A percentile compares a stretch with the other conserved stretches of the same genome.
phyloP scores from a whole-genome alignment of 1,139 yeast genomes.

The Ogataea hybrid region DNA sequence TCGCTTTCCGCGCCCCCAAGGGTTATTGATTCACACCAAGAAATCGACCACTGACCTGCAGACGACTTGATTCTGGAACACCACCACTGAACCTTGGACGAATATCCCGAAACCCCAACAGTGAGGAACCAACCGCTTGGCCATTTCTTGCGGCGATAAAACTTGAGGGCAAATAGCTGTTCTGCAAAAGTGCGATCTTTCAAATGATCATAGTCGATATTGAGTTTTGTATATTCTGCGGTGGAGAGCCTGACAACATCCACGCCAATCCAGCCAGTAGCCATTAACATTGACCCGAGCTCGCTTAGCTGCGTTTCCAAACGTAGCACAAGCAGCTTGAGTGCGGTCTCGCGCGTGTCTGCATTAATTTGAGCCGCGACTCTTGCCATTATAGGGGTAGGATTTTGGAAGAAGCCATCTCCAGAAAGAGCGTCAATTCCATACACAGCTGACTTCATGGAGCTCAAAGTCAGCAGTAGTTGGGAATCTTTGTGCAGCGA shows the following conservation, averaged over 20 bases:
- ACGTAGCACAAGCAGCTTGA: slow-evolving; percentile 45
- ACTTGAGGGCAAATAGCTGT: slow-evolving; percentile 36
- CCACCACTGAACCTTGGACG: slow-evolving; percentile 55
- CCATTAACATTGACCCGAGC: slow-evolving; percentile 51
- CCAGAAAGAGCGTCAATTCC: slow-evolving; percentile 44
- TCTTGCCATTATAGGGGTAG: slow-evolving; percentile 40
- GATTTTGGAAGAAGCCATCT: slow-evolving; percentile 45
- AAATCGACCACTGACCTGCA: slow-evolving; percentile 63
- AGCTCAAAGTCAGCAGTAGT: slow-evolving; percentile 34
- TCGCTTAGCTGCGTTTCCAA: slow-evolving; percentile 54
- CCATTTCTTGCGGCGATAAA: slow-evolving; percentile 67
- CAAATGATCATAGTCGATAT: slow-evolving; percentile 24
- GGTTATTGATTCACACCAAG: slow-evolving; percentile 39
- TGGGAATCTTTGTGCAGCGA: slow-evolving; percentile 25
- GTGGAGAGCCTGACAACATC: slow-evolving; percentile 45
- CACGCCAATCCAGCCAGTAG: slow-evolving; percentile 67
- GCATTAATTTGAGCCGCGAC: slow-evolving; percentile 40
- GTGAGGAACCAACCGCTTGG: slow-evolving; percentile 71
- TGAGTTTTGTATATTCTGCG: slow-evolving; percentile 25
- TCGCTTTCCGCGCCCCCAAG: slow-evolving; percentile 28
- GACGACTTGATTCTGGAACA: slow-evolving; percentile 60
- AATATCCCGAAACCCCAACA: slow-evolving; percentile 42
- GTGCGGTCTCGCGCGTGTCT: slow-evolving; percentile 34
- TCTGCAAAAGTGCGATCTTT: slow-evolving; percentile 25
- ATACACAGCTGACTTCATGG: slow-evolving; percentile 36